phyloP scores from a whole-genome alignment of 495 filamentous ascomycete species.

The Cetradonia linearis region DNA sequence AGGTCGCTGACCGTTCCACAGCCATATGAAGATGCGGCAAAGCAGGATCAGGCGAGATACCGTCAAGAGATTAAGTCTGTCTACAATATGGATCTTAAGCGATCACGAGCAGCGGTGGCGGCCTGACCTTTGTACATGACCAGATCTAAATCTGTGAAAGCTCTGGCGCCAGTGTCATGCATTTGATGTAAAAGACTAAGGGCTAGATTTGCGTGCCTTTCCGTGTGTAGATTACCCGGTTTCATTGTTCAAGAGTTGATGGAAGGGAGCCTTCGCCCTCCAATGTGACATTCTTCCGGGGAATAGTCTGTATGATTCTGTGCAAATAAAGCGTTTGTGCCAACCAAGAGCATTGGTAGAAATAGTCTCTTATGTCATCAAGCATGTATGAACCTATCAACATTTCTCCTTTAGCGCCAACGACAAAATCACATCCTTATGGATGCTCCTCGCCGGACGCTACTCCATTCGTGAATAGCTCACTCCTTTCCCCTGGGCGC shows the following conservation, averaged over 20 bases:
- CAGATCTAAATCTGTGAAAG: not conserved
- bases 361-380: not conserved
- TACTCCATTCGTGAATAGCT: not conserved
- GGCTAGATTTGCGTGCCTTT: not conserved
- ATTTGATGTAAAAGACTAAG: not conserved
- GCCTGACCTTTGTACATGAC: not conserved
- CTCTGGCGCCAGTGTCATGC: not conserved
- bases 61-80: conserved; percentile 25
- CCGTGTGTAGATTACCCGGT: not conserved
- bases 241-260: not conserved
- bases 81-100: conserved; percentile 14
- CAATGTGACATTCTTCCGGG: not conserved
- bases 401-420: too few species aligned
- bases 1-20: conserved; percentile 2
- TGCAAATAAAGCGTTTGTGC: not conserved
- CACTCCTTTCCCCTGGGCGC: conserved; percentile 26
- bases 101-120: not conserved
- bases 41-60: conserved; percentile 21
- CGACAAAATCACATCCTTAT: not conserved
- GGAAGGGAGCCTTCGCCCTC: not conserved
- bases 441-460: not conserved
- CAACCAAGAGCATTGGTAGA: not conserved
- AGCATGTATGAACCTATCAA: not conserved
- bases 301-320: too few species aligned
- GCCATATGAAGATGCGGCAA: conserved; percentile 15